Evolutionary conservation across 345 rosid species (phyloP).

Genomic region (Melaleuca alternifolia): DNA sequence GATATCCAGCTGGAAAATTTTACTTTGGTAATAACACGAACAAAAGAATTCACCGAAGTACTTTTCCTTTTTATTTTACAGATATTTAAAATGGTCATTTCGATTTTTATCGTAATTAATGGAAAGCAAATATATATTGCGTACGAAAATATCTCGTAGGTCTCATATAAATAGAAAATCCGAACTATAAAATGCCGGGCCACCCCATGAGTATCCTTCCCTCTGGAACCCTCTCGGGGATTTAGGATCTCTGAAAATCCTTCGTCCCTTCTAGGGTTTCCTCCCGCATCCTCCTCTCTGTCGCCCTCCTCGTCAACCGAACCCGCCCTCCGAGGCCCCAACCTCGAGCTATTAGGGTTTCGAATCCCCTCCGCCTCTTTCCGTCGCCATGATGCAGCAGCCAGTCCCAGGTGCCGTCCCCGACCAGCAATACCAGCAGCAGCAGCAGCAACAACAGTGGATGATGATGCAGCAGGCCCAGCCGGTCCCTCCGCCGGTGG

Average conservation of each 20-base stretch:
- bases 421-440: conserved; percentile 7
- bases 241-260: neutral
- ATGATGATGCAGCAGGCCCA: conserved; percentile 31
- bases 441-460: conserved; percentile 29
- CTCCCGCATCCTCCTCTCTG: neutral
- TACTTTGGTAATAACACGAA: neutral
- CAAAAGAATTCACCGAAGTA: neutral
- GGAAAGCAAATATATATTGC: neutral
- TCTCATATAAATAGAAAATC: neutral
- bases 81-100: neutral
- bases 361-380: neutral
- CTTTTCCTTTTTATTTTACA: too few species aligned
- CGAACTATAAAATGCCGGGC: neutral
- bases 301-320: neutral
- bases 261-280: neutral
- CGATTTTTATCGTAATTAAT: neutral
- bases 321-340: neutral
- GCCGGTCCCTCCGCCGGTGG: conserved; percentile 69
- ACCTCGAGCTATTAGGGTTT: neutral
- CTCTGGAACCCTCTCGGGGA: neutral
- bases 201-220: neutral
- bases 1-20: neutral
- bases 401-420: conserved; percentile 42
- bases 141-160: neutral
- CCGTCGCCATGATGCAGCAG: conserved; percentile 65